Evolutionary conservation across 2,329 filamentous ascomycete genomes (phyloP), one percentile per base, ranked within the genome.

Genomic region (Talaromyces pinophilus): DNA sequence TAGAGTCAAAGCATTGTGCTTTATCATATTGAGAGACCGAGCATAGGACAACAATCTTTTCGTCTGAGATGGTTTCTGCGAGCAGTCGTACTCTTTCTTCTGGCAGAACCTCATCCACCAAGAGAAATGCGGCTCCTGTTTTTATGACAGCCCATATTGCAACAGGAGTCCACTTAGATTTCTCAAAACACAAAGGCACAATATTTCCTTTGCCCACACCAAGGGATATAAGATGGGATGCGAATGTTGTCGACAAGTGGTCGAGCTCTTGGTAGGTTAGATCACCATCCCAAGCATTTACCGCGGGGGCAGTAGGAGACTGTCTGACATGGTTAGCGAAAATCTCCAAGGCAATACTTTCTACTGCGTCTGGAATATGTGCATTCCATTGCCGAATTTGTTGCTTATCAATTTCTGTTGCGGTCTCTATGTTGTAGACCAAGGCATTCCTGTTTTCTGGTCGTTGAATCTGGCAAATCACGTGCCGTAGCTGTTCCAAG

Each of bases 231-330:
- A 63, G 67, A n/a, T 77, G 74, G 22, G 52, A 68, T 7, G 76
- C 73, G 19, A 79, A 70, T 4, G 67, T 64, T 1, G 76, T 73
- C 17, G 77, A 78, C 33, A 74, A 67, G 15, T 72, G 68, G 46
- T 78, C 70, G 22, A 79, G 69, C 57, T 77, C 72, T 19, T 67
- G 67, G 63, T 79, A 79, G 2, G 72, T 76, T 5, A 78, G 66
- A 17, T 66, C 70, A 2, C 73, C 73, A 68, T 79, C 77, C 73
- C 73, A 74, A 19, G 73, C 71, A 13, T 62, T 62, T 11, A 79
- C 67, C 13, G 77, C 77, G 15, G 69, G 52, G 4, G 70, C 50
- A 59, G 19, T 50, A 25, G 46, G 46, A 50, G 19, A 25, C 4
- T 22, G 7, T 28, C 19, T 25, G 19, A 50, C 46, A 19, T 50